Evolutionary conservation across 2,329 filamentous ascomycete genomes (phyloP), one percentile per base, ranked within the genome.

Genomic region (Penicillium sp.): DNA sequence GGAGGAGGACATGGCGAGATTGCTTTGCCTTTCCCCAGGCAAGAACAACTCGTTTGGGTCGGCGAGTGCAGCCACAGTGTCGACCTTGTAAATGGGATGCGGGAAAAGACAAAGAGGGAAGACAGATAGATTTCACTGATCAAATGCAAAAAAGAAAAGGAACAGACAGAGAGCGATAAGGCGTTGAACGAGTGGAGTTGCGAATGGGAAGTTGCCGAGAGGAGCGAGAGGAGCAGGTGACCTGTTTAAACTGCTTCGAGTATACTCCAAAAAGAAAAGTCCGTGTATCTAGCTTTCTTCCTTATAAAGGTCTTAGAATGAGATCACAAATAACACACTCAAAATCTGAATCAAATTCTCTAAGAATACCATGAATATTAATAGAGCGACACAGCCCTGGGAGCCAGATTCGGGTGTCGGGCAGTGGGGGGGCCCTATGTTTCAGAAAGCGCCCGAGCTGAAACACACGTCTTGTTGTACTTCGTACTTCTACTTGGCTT

Each of bases 1-100:
- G 48, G 88, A 86, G 41, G 67, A 66, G 54, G 88, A 85, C 87
- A 92, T 89, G 66, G 80, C 82, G 67, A 68, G 68, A 67, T 69
- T 72, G 67, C 68, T 69, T 63, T 72, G 70, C 70, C 70, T 70
- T 63, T 72, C 70, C 53, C 70, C 67, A 53, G 70, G 70, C 70
- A 72, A 63, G 57, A 72, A 72, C 70, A 72, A 70, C 69, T 73
- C 70, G 70, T 72, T 72, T 8, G 69, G 70, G 55, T 72, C 70
- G 65, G 69, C 70, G 57, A 71, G 59, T 54, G 69, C 67, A 67
- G 69, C 70, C 69, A 72, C 64, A 68, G 65, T 66, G 69, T 64
- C 65, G 65, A 61, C 57, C 43, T 53, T 43, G 32, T 47, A 41
- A 53, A 34, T 46, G 59, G 42, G 54, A 48, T 45, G 58, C 16